Evolutionary conservation across 768 basidiomycete genomes (phyloP).

Genomic region (Boletus eberwhitei): DNA sequence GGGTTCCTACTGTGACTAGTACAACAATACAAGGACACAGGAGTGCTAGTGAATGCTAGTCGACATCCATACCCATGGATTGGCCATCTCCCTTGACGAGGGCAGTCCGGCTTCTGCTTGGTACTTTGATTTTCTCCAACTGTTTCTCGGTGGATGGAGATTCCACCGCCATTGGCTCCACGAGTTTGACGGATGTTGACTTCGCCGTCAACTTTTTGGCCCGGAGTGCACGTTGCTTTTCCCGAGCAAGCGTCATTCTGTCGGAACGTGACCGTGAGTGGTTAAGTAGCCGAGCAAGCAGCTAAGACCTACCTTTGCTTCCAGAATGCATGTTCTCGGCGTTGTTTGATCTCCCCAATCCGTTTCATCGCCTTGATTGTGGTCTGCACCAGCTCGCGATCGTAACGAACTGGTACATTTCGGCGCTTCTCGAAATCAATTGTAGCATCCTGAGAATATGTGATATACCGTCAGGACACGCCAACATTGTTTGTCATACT

Average conservation of each 20-base stretch:
- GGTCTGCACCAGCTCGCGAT: constrained; percentile 88
- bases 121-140: constrained; percentile 77
- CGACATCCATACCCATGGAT: constrained; percentile 89
- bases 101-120: constrained; percentile 61
- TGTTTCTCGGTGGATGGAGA: constrained; percentile 45
- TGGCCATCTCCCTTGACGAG: constrained; percentile 81
- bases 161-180: constrained; percentile 56
- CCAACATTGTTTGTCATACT: constrained; percentile 26
- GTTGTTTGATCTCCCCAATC: constrained; percentile 84
- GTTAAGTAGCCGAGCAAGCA: neutral
- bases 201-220: constrained; percentile 58
- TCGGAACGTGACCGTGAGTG: neutral
- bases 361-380: constrained; percentile 97
- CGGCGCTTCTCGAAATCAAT: constrained; percentile 99
- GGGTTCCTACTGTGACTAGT: neutral
- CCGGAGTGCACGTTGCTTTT: constrained; percentile 74
- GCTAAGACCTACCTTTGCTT: constrained; percentile 68
- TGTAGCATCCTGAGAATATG: constrained; percentile 78
- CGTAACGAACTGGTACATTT: constrained; percentile 95
- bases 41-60: constrained; percentile 37
- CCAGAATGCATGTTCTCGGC: constrained; percentile 93
- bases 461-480: neutral
- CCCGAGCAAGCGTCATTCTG: constrained; percentile 83
- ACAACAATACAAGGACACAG: neutral
- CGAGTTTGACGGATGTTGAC: constrained; percentile 54